Conservation (phyloP, 2,329 filamentous ascomycete species). For the Aspergillus sp. region DNA sequence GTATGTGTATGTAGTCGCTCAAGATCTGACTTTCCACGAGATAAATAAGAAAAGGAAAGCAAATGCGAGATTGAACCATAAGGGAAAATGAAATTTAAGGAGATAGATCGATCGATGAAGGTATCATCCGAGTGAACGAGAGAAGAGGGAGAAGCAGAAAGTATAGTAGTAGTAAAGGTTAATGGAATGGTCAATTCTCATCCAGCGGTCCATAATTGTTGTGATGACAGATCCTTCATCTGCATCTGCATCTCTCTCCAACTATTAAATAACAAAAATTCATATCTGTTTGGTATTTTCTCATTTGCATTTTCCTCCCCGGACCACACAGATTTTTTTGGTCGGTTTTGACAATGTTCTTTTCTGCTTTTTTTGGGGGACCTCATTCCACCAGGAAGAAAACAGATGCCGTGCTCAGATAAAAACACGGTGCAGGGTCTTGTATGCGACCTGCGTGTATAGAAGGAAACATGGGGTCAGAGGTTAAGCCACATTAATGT, state of each 20-base stretch:
- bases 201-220: slow-evolving; percentile 15
- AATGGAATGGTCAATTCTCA: slow-evolving; percentile 18
- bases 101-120: background rate
- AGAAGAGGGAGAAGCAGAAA: slow-evolving; percentile 1
- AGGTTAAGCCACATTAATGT: slow-evolving; percentile 26
- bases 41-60: background rate
- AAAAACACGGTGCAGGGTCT: background rate
- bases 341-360: slow-evolving; percentile 11
- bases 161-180: slow-evolving; percentile 10
- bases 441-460: background rate
- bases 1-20: background rate
- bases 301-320: slow-evolving; percentile 1
- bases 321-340: slow-evolving; percentile 9
- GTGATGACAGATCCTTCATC: background rate
- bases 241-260: slow-evolving; percentile 14
- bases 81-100: background rate
- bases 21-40: background rate
- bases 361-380: slow-evolving; percentile 17
- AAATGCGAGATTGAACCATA: background rate
- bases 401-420: slow-evolving; percentile 8
- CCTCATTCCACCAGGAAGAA: slow-evolving; percentile 22
- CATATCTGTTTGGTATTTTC: slow-evolving; percentile 5
- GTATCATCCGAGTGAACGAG: background rate
- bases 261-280: slow-evolving; percentile 21
- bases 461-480: slow-evolving; percentile 13